Percentiles rank a stretch among this genome's conserved stretches.
These are phyloP conservation scores for Rhodosporidiobolus sp. DNA, from an alignment of 768 basidiomycete genomes.

Conservation along the genomic window DNA sequence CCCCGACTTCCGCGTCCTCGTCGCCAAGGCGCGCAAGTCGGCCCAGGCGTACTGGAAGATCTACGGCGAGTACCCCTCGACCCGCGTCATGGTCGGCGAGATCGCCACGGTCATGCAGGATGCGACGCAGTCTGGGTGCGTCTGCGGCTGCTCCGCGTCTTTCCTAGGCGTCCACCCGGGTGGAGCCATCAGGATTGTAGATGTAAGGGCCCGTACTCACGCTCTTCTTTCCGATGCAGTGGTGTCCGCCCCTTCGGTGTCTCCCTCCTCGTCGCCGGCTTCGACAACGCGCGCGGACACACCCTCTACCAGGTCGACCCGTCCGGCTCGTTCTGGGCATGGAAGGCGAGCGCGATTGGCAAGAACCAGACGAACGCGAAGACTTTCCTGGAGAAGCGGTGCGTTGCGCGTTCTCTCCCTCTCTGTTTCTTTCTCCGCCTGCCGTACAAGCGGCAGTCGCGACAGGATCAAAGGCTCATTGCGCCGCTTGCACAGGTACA, in stretches of 20 bases:
- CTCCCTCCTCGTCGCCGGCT: constrained; percentile 92
- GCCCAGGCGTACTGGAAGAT: constrained; percentile 99
- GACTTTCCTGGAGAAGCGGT: constrained; percentile 99
- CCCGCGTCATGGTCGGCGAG: constrained; percentile 91
- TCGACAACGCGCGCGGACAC: constrained; percentile 90
- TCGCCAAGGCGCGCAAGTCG: constrained; percentile 91
- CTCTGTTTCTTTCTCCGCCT: constrained; percentile 23
- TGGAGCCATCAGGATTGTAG: constrained; percentile 3
- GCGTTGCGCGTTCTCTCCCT: constrained; percentile 48
- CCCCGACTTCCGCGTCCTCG: constrained; percentile 92
- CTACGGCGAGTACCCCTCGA: constrained; percentile 96
- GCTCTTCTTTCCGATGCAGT: constrained; percentile 53
- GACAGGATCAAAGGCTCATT: background rate
- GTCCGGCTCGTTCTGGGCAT: constrained; percentile 98
- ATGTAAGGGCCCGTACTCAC: background rate
- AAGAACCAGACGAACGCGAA: constrained; percentile 99
- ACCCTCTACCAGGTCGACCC: constrained; percentile 99
- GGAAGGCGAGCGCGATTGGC: constrained; percentile 99
- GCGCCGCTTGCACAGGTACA: constrained; percentile 14
- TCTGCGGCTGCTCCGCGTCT: constrained; percentile 31
- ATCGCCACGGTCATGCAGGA: constrained; percentile 98
- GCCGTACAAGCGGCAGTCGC: too few relatives aligned
- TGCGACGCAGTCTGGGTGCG: constrained; percentile 96
- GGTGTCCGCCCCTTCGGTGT: constrained; percentile 99
- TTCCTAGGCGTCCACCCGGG: background rate